Evolutionary conservation across 1,139 yeast genomes (phyloP).

Genomic region (Meyerozyma smithsonii): DNA sequence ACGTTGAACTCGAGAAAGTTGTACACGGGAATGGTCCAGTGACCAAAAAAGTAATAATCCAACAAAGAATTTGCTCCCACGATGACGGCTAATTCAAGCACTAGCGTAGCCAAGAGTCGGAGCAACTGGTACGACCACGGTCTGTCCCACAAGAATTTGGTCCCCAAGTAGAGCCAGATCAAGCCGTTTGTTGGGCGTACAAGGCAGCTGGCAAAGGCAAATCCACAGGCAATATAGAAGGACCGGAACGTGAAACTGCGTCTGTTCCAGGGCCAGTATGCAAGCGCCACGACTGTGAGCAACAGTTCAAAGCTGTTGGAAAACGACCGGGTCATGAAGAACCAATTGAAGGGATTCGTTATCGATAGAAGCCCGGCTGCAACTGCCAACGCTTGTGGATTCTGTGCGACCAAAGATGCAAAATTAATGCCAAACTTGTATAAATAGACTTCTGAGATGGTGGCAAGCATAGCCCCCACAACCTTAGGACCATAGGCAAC

Average conservation of each 20-base stretch:
- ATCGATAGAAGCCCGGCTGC: constrained; percentile 50
- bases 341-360: constrained; percentile 81
- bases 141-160: constrained; percentile 18
- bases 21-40: constrained; percentile 55
- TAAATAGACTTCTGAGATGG: constrained; percentile 63
- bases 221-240: constrained; percentile 20
- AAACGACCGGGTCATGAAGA: constrained; percentile 74
- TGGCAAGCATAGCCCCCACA: constrained; percentile 65
- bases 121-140: constrained; percentile 8
- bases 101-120: constrained; percentile 12
- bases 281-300: constrained; percentile 64
- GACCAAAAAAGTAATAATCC: constrained; percentile 61
- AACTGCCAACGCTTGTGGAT: constrained; percentile 36
- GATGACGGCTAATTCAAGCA: constrained; percentile 16
- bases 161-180: constrained; percentile 66
- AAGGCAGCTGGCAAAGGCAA: constrained; percentile 57
- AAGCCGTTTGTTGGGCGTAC: constrained; percentile 81
- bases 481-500: constrained; percentile 50
- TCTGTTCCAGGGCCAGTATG: constrained; percentile 66
- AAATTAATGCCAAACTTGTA: constrained; percentile 43
- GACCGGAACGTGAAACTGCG: constrained; percentile 12
- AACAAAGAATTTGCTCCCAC: constrained; percentile 26
- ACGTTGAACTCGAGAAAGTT: constrained; percentile 77
- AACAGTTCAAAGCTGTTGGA: constrained; percentile 79
- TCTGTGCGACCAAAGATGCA: constrained; percentile 6